These are phyloP conservation scores for Hordeum vulgare DNA, from an alignment of 176 grass and related monocot genomes.

Conservation along the genomic window MorexV3_pseudomolecules_assembly NC_058520.1:3172106-3172605, in stretches of 20 bases:
- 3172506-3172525: not conserved
- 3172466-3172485: too few species aligned
- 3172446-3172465: not conserved
- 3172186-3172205: not conserved
- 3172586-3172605: not conserved
- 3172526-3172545: not conserved
- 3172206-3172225: too few species aligned
- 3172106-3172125: constrained; percentile 10
- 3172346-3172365: too few species aligned
- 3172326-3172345: too few species aligned
- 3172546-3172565: not conserved
- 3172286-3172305: not conserved
- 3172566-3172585: not conserved
- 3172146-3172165: too few species aligned
- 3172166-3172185: not conserved
- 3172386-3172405: not conserved
- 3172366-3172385: too few species aligned
- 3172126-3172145: constrained; percentile 12
- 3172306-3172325: too few species aligned
- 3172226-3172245: not conserved
- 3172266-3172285: not conserved
- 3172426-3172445: not conserved
- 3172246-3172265: not conserved
- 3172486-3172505: not conserved
- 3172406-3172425: not conserved